Base-by-base conservation (phyloP, 1,284 basidiomycete species). In the Rhodotorula mucilaginosa region DNA sequence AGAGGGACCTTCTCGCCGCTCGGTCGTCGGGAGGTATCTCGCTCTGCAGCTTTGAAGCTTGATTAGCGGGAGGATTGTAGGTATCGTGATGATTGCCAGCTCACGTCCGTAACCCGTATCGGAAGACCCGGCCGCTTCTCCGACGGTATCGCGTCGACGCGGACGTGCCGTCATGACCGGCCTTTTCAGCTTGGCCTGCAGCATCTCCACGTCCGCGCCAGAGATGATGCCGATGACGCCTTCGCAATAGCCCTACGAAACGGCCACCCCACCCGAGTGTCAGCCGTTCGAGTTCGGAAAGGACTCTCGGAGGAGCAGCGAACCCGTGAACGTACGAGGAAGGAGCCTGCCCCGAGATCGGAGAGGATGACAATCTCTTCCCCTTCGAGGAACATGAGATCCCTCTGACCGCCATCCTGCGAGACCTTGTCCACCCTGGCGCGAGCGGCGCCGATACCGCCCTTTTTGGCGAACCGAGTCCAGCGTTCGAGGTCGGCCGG, bases 321-420 rank as follows among this genome's bases (percentile, higher is more conserved):
- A 21, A 12, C 26, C 5, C 19, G 21, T 10, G 31, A 39, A 29
- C 73, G 26, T 49, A 74, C 76, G n/a, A 73, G 67, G 58, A 68
- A 73, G 0, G 86, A 83, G 19, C 83, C 79, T 8, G 86, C 84
- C 0, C 84, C 83, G 0, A 92, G 78, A 70, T 91, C 90, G 84
- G 90, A 87, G n/a, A 95, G 83, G 0, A 94, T 89, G 0, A 86
- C 86, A 63, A 95, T 89, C 75, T 89, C 87, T 78, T 95, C 92
- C 74, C 88, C 89, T 84, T 89, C 88, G 72, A 93, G 83, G 80
- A 94, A 94, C 92, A 95, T 95, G 65, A 95, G 84, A 80, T 93
- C 91, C 59, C 89, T 89, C 18, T 87, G 82, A n/a, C 51, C 51
- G 58, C 85, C 62, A 26, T 67, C 84, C 79, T 92, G 88, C 3